These are phyloP conservation scores for Leishmania aethiopica DNA, from an alignment of 208 protist species.

Conservation along the genomic window DNA sequence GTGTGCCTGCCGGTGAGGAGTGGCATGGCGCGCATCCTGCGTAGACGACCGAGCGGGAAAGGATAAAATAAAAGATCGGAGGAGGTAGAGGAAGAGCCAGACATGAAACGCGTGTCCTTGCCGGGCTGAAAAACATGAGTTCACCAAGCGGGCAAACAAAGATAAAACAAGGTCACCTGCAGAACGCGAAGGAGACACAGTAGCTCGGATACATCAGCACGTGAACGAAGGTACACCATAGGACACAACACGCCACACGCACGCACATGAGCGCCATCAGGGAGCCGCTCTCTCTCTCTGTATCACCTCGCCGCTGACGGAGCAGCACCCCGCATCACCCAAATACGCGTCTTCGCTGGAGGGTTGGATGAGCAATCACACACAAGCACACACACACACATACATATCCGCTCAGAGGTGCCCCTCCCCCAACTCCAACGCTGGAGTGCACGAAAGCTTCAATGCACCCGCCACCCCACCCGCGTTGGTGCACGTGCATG, in stretches of 20 bases:
- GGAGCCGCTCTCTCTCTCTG: neutral
- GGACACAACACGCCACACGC: neutral
- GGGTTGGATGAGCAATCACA: neutral
- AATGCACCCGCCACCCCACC: neutral
- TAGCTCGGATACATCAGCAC: neutral
- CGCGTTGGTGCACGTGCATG: neutral
- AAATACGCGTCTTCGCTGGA: neutral
- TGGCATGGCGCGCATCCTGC: neutral
- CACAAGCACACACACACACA: neutral
- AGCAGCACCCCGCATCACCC: neutral
- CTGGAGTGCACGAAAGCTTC: neutral
- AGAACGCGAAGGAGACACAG: neutral
- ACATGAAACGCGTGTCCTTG: neutral
- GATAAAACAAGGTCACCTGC: neutral
- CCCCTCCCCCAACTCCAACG: neutral
- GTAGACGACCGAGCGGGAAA: neutral
- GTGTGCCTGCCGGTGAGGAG: neutral
- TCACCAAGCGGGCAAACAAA: neutral
- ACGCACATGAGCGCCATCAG: neutral
- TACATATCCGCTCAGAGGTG: neutral
- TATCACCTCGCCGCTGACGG: neutral
- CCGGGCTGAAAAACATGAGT: neutral
- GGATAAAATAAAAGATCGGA: neutral
- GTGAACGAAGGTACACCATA: neutral
- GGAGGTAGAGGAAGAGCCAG: neutral